phyloP scores from a whole-genome alignment of 495 filamentous ascomycete genomes.

The Polyplosphaeria fusca region DNA sequence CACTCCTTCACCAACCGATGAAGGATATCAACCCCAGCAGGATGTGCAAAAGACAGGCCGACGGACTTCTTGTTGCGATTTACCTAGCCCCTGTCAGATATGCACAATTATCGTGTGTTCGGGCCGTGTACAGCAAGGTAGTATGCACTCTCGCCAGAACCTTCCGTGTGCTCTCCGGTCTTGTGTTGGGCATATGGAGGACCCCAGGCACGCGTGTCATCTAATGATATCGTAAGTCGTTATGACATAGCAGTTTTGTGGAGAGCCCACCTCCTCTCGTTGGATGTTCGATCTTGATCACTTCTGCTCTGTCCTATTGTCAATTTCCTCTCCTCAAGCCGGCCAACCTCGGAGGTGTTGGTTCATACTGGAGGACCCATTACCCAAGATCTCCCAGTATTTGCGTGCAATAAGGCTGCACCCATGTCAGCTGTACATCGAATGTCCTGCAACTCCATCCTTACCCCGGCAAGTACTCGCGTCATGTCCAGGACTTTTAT shows the following conservation, averaged over 20 bases:
- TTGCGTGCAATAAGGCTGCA: constrained; percentile 92
- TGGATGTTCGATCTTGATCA: constrained; percentile 97
- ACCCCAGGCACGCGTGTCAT: constrained; percentile 95
- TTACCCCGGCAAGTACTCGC: constrained; percentile 87
- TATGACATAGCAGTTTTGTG: not conserved
- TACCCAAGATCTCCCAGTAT: constrained; percentile 97
- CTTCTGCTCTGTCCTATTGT: constrained; percentile 65
- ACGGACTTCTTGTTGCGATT: constrained; percentile 97
- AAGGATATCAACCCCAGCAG: constrained; percentile 76
- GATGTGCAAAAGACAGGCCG: constrained; percentile 83
- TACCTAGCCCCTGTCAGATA: constrained; percentile 51
- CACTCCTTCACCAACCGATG: constrained; percentile 79
- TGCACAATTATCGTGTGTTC: not conserved
- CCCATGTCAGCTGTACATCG: not conserved
- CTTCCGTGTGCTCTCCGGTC: constrained; percentile 55
- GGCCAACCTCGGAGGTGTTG: constrained; percentile 34
- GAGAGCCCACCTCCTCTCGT: constrained; percentile 53
- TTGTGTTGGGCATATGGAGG: constrained; percentile 84
- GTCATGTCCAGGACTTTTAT: constrained; percentile 94
- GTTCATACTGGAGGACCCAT: constrained; percentile 38
- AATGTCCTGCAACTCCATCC: constrained; percentile 38
- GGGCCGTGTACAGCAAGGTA: constrained; percentile 69
- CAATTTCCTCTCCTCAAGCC: constrained; percentile 5
- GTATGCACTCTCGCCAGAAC: constrained; percentile 91
- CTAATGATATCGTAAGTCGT: constrained; percentile 34